Conservation (phyloP, 495 filamentous ascomycete genomes). For the Xeromyces bisporus region DNA sequence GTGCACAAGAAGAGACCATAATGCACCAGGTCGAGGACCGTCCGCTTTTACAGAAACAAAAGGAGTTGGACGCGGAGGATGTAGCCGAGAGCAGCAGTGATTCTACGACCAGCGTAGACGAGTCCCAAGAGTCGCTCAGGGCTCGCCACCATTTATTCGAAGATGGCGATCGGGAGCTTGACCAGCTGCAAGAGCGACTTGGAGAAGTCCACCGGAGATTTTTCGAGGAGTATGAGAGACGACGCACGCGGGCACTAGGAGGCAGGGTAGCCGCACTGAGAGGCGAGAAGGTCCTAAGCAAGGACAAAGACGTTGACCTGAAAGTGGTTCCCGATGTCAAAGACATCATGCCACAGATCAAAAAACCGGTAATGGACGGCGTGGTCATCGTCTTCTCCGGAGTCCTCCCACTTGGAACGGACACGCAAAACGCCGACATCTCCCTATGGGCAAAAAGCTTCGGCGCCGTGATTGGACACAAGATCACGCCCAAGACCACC, state of each 20-base stretch:
- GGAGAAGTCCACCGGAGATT: slow-evolving; percentile 58
- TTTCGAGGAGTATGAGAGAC: slow-evolving; percentile 61
- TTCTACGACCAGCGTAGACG: slow-evolving; percentile 21
- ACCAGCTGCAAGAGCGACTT: slow-evolving; percentile 54
- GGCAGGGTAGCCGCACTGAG: slow-evolving; percentile 42
- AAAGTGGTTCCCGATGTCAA: slow-evolving; percentile 72
- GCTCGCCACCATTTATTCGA: slow-evolving; percentile 64
- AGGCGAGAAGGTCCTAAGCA: slow-evolving; percentile 31
- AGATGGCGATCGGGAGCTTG: slow-evolving; percentile 70
- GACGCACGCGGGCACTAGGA: slow-evolving; percentile 30
- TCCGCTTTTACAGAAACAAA: slow-evolving; percentile 74
- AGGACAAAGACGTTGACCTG: slow-evolving; percentile 41
- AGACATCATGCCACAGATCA: slow-evolving; percentile 60
- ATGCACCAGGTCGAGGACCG: slow-evolving; percentile 78
- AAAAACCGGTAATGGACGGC: slow-evolving; percentile 49
- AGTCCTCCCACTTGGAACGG: slow-evolving; percentile 63
- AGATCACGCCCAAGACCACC: slow-evolving; percentile 41
- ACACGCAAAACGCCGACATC: slow-evolving; percentile 64
- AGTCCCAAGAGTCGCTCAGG: slow-evolving; percentile 25
- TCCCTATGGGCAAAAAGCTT: slow-evolving; percentile 71
- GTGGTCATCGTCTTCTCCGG: slow-evolving; percentile 73
- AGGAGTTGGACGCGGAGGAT: slow-evolving; percentile 71
- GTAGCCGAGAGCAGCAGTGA: slow-evolving; percentile 37
- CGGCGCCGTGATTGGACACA: slow-evolving; percentile 52
- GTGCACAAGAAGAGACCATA: slow-evolving; percentile 69